phyloP scores from a whole-genome alignment of 768 basidiomycete genomes.

The Suillus decipiens region DNA sequence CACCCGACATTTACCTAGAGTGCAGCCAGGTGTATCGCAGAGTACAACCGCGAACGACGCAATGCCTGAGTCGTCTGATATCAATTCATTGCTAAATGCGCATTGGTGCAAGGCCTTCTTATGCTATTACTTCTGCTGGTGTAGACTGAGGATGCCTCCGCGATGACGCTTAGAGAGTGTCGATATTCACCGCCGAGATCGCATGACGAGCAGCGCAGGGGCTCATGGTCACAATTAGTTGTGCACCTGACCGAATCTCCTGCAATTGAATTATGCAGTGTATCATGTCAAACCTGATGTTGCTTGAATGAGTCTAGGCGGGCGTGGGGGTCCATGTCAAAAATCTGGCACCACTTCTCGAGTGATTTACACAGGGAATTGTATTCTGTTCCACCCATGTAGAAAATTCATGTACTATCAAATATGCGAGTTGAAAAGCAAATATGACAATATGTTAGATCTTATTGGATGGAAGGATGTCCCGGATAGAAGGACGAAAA shows the following conservation, averaged over 20 bases:
- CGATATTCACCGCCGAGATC: neutral
- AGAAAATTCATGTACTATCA: conserved; percentile 12
- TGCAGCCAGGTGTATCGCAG: neutral
- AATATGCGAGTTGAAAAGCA: conserved; percentile 7
- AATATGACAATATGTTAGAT: conserved; percentile 13
- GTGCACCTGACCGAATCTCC: neutral
- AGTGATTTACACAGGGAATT: neutral
- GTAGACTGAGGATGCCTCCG: neutral
- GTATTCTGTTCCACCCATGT: conserved; percentile 5
- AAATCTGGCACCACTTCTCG: neutral
- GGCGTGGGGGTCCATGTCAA: neutral
- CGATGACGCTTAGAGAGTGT: neutral
- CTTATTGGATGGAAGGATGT: conserved; percentile 10
- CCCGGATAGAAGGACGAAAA: conserved; percentile 2
- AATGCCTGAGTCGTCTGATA: neutral
- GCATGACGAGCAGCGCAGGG: neutral
- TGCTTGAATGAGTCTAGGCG: neutral
- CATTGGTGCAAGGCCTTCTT: neutral
- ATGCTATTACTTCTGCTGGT: conserved; percentile 1
- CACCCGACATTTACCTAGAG: neutral
- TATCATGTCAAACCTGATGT: neutral
- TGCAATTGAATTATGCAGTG: neutral
- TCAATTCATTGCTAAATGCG: neutral
- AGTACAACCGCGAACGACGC: neutral
- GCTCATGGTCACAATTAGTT: neutral